A percentile compares a stretch with the other conserved stretches of the same genome.
phyloP scores from a whole-genome alignment of 2,329 filamentous ascomycete genomes.

The Fonsecaea pedrosoi region DNA sequence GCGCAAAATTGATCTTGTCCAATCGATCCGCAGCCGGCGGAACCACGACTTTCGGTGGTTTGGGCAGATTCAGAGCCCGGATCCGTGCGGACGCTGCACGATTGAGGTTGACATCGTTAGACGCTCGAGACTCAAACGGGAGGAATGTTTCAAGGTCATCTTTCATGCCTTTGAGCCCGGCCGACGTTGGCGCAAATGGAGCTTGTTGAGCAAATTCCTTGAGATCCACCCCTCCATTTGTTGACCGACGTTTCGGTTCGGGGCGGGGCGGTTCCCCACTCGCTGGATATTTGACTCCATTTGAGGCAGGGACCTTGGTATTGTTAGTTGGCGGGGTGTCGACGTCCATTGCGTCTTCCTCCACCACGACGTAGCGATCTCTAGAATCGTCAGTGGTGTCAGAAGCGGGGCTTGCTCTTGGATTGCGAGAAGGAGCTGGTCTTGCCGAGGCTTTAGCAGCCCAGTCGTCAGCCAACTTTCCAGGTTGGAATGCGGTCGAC shows the following conservation, averaged over 20 bases:
- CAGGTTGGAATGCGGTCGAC: constrained; percentile 33
- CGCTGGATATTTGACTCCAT: constrained; percentile 13
- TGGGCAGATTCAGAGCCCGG: constrained; percentile 54
- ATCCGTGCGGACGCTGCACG: constrained; percentile 45
- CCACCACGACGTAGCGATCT: constrained; percentile 32
- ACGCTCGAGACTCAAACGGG: constrained; percentile 65
- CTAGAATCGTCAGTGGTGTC: constrained; percentile 23
- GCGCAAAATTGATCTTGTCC: constrained; percentile 56
- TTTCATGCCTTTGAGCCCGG: constrained; percentile 59
- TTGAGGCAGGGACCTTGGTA: constrained; percentile 4
- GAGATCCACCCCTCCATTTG: constrained; percentile 51
- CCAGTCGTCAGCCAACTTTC: constrained; percentile 37
- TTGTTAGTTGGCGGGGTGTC: constrained; percentile 46
- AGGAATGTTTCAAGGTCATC: constrained; percentile 61
- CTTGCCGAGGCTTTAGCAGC: constrained; percentile 23
- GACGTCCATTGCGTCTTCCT: constrained; percentile 56
- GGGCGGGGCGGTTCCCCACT: constrained; percentile 9
- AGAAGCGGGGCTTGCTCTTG: constrained; percentile 9
- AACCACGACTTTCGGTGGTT: constrained; percentile 60
- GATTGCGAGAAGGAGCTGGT: background rate
- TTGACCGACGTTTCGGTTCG: constrained; percentile 21
- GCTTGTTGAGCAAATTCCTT: constrained; percentile 58
- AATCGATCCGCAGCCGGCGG: constrained; percentile 45
- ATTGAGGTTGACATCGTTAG: constrained; percentile 47
- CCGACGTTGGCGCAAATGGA: constrained; percentile 56